Percentiles rank a stretch among this genome's conserved stretches.
Evolutionary conservation across 768 basidiomycete genomes (phyloP).

Genomic region (Tricholoma furcatifolium): DNA sequence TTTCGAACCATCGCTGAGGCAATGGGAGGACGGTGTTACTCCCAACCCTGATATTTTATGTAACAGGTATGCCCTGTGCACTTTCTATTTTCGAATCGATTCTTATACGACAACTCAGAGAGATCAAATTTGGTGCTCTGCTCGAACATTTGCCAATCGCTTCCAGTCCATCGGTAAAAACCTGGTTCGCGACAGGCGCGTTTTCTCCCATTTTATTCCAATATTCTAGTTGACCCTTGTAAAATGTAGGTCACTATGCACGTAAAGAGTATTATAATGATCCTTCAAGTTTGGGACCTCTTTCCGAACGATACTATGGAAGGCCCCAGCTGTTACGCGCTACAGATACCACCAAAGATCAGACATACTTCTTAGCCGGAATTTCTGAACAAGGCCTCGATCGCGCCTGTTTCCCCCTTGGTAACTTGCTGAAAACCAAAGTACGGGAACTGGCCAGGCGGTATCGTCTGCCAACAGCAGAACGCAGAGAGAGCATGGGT

Average conservation of each 20-base stretch:
- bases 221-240: neutral
- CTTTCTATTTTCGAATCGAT: neutral
- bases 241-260: slow-evolving; percentile 80
- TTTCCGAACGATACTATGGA: neutral
- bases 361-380: slow-evolving; percentile 87
- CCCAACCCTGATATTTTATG: slow-evolving; percentile 96
- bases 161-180: slow-evolving; percentile 19
- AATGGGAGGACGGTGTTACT: slow-evolving; percentile 78
- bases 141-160: slow-evolving; percentile 54
- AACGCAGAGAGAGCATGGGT: slow-evolving; percentile 86
- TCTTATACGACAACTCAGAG: too few relatives aligned
- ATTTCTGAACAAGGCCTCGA: slow-evolving; percentile 64
- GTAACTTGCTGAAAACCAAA: slow-evolving; percentile 59
- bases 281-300: neutral
- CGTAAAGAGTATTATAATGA: slow-evolving; percentile 50
- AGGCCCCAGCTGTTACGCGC: slow-evolving; percentile 51
- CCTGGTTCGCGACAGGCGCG: slow-evolving; percentile 84
- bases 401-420: slow-evolving; percentile 80
- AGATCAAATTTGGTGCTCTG: slow-evolving; percentile 82
- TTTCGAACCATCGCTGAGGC: slow-evolving; percentile 79
- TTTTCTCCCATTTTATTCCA: neutral
- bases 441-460: slow-evolving; percentile 71
- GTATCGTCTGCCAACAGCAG: slow-evolving; percentile 67
- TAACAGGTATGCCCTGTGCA: slow-evolving; percentile 54
- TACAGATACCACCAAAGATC: slow-evolving; percentile 73